phyloP scores from a whole-genome alignment of 306 rosid genomes.

The Cicer judaicum region DNA sequence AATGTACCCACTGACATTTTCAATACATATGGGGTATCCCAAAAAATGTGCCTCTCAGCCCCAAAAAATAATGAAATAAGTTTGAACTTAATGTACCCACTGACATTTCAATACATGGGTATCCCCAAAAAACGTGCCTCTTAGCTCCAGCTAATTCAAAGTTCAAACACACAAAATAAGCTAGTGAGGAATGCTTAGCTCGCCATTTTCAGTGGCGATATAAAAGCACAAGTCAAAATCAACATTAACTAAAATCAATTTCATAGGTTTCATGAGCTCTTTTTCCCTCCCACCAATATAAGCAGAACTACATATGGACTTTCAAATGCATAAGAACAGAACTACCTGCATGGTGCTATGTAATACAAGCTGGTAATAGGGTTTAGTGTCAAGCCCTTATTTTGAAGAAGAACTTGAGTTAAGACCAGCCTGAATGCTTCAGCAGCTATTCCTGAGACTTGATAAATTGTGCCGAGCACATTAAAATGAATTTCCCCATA shows the following conservation, averaged over 20 bases:
- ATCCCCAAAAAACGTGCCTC: conserved; percentile 9
- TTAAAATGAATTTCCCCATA: conserved; percentile 98
- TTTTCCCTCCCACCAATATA: neutral
- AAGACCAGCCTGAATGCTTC: conserved; percentile 98
- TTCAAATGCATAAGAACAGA: conserved; percentile 33
- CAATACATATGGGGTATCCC: conserved; percentile 23
- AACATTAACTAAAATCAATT: conserved; percentile 18
- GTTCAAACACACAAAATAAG: neutral
- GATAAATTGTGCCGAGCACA: conserved; percentile 91
- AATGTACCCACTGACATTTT: conserved; percentile 12
- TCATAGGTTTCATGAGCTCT: neutral
- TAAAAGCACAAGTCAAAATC: conserved; percentile 26
- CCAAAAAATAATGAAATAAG: conserved; percentile 9
- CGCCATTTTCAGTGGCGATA: conserved; percentile 11
- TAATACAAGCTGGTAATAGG: conserved; percentile 96
- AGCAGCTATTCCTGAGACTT: conserved; percentile 93
- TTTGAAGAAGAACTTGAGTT: conserved; percentile 97
- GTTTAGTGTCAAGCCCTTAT: conserved; percentile 93
- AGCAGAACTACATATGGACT: conserved; percentile 4
- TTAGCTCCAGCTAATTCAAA: conserved; percentile 20
- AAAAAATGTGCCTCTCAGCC: neutral
- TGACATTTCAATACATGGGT: conserved; percentile 26
- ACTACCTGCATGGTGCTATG: conserved; percentile 99
- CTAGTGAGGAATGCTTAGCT: conserved; percentile 21
- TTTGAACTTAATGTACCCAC: conserved; percentile 10